These are phyloP conservation scores for Phytophthora europaea DNA, from an alignment of 352 stramenopile species.

Conservation along the genomic window DNA sequence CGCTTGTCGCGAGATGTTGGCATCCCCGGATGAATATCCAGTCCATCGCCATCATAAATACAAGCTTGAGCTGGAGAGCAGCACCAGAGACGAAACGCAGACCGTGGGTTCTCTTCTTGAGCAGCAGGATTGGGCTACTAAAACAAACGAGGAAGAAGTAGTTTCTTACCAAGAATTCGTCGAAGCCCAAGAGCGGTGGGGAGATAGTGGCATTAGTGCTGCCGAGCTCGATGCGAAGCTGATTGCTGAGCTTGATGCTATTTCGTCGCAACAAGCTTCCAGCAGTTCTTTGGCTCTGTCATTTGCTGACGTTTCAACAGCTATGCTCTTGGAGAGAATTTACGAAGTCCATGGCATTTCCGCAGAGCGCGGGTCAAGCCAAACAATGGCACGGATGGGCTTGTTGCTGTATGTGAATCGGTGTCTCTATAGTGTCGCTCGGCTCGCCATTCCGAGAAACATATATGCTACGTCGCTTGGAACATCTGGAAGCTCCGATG, in stretches of 20 bases:
- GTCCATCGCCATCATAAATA: slow-evolving; percentile 45
- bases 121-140: neutral
- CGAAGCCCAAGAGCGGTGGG: slow-evolving; percentile 28
- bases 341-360: slow-evolving; percentile 2
- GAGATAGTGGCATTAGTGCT: slow-evolving; percentile 1
- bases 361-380: neutral
- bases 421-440: slow-evolving; percentile 49
- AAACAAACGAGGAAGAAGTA: neutral
- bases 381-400: slow-evolving; percentile 43
- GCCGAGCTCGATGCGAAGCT: slow-evolving; percentile 35
- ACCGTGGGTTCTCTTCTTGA: neutral
- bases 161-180: slow-evolving; percentile 31
- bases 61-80: slow-evolving; percentile 23
- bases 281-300: slow-evolving; percentile 33
- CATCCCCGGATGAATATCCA: slow-evolving; percentile 53
- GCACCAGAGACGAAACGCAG: neutral
- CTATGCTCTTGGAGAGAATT: slow-evolving; percentile 37
- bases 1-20: slow-evolving; percentile 58
- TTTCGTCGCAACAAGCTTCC: slow-evolving; percentile 30
- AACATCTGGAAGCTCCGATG: neutral
- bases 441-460: slow-evolving; percentile 45
- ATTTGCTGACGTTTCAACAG: slow-evolving; percentile 41
- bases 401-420: slow-evolving; percentile 60
- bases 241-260: slow-evolving; percentile 36
- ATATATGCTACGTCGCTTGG: slow-evolving; percentile 28